phyloP scores from a whole-genome alignment of 139 green algal species.

The Chlamydomonas incerta region DNA sequence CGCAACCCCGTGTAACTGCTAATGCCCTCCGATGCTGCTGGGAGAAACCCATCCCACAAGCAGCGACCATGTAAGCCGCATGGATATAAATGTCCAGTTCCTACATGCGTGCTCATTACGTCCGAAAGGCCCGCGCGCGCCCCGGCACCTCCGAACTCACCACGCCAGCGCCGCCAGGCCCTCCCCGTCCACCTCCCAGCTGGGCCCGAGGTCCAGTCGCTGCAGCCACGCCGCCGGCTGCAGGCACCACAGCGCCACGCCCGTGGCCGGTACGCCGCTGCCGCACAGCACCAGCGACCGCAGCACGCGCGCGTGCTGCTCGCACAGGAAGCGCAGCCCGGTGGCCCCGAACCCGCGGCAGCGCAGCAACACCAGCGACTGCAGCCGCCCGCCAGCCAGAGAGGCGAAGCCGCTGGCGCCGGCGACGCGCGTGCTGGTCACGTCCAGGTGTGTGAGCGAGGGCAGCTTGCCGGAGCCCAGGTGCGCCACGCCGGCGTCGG shows the following conservation, averaged over 20 bases:
- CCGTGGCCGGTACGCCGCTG: not conserved
- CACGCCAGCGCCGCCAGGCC: constrained; percentile 13
- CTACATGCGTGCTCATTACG: no score
- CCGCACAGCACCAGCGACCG: constrained; percentile 1
- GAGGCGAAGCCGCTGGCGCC: not conserved
- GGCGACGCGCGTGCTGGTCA: constrained; percentile 1
- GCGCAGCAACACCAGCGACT: not conserved
- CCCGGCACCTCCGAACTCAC: constrained; percentile 3
- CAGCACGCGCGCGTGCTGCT: not conserved
- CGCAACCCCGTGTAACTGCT: no score
- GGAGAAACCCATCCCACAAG: no score
- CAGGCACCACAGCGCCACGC: constrained; percentile 1
- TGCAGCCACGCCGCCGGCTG: not conserved
- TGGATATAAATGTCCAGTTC: no score
- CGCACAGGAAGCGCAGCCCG: not conserved
- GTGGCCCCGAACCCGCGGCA: not conserved
- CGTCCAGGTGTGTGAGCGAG: not conserved
- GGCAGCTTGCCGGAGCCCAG: not conserved
- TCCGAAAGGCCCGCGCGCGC: no score
- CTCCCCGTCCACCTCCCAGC: constrained; percentile 18
- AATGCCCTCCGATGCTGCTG: no score
- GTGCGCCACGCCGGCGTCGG: constrained; percentile 23
- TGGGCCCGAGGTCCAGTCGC: constrained; percentile 8
- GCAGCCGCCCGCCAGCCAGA: not conserved
- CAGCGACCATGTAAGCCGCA: no score